Base-by-base conservation (phyloP, 768 basidiomycete genomes). In the Tulasnella sp. region DNA sequence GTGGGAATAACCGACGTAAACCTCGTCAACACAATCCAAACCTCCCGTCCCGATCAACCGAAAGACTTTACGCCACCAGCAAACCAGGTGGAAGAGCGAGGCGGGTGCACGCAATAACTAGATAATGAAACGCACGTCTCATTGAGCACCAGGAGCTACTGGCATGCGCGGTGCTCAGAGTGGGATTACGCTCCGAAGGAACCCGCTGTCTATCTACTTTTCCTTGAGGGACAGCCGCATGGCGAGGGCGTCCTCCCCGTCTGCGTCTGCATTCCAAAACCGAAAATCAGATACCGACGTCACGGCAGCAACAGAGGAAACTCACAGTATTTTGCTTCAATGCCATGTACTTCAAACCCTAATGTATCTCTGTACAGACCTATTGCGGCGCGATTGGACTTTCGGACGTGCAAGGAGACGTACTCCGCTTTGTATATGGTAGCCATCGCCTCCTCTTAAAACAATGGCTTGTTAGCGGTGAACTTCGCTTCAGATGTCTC, bases 301-400 rank as follows among this genome's bases (percentile, higher is more conserved):
- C 12, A n/a, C 64, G 19, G n/a, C 64, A 7, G n/a, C 34, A 45
- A 67, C 34, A 40, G 40, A 12, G 31, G 42, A 68, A 12, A 89
- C 92, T 83, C 80, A 97, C 96, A 98, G 80, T 99, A 98, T 78
- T 89, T 90, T 82, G 93, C 90, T 82, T 97, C 96, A 52, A 97
- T 88, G 70, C 89, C 89, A 54, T 90, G 90, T 6, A 97, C 91
- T 29, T 91, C 88, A 83, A 99, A 99, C 1, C 96, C 96, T 7
- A 99, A 85, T 1, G 93, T 91, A 80, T 97, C 96, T 69, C 89
- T 88, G 82, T 98, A 99, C 73, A 98, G 85, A 14, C 87, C 89
- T 64, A 98, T 89, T 0, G 97, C 96, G 0, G 96, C 94, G 75
- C 92, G 90, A 81, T 99, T 98, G n/a, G 94, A 94, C 83, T 94